Evolutionary conservation across 345 rosid genomes (phyloP), one percentile per base, ranked within the genome.

Genomic region (Brassica rapa): DNA sequence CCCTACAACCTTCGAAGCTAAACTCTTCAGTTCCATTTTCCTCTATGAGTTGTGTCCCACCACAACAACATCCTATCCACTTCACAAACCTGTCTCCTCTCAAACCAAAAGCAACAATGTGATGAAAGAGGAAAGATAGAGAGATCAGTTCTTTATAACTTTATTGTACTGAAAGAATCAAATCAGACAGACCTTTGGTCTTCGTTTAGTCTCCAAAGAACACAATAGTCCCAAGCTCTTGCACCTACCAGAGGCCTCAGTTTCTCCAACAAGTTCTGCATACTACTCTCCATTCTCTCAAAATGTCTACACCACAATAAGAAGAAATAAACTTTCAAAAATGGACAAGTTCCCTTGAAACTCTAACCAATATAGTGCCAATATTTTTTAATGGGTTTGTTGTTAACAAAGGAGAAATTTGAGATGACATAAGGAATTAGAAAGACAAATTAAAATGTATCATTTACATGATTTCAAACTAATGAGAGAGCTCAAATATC

Each of bases 1-100:
- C 98, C 66, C 89, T 88, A 70, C 97, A 92, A 8, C 88, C 80
- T 73, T 87, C 86, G 35, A 88, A 85, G 16, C 84, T 81, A 82
- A 86, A 79, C 60, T 84, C 87, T 68, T 89, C 92, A 4, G 76
- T 81, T 73, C 82, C 86, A 69, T 56, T 83, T 55, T 84, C 79
- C 8, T 68, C 68, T 49, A 75, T 68, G 77, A 29, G 65, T 51
- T 86, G 87, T 66, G 86, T 74, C 66, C 96, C 96, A 59, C 84
- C 91, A 71, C 98, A 94, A 80, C 97, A 92, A 65, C 96, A 92
- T 78, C 89, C 96, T 75, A 86, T 70, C 96, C 94, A 92, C 85
- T 87, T 94, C 61, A 92, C 62, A 56, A 63, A 82, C 79, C 84
- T 82, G 71, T 68, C 67, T 72, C 81, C 77, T 57, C 77, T 53